Base-by-base conservation (phyloP, 116 monocot genomes). In the Dioscorea cayenensis region DNA sequence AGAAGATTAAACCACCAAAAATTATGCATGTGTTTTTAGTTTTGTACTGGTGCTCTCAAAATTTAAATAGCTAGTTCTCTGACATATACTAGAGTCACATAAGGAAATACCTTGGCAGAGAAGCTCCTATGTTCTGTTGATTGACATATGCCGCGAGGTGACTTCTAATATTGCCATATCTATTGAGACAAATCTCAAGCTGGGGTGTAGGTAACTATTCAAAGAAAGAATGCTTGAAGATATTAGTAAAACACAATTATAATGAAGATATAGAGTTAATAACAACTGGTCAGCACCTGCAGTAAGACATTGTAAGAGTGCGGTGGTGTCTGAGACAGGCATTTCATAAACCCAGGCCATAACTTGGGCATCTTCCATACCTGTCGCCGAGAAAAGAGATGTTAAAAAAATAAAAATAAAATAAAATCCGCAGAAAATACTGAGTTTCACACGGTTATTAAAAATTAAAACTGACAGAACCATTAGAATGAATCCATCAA, bases 321-420 rank as follows among this genome's bases (percentile, higher is more conserved):
- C 35, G 99, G 99, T 72, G 86, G 90, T 36, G 94, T 99, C 80
- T 99, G 99, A 65, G 81, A 83, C 66, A 78, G 87, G 73, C 84
- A 89, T 81, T 99, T 99, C 27, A 99, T 49, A 74, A 99, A 99
- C 28, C 99, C 99, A 38, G 85, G 83, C 90, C 94, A 99, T 61
- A 99, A 74, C 71, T 99, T 99, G n/a, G 99, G 99, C 87, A 87
- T 87, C 78, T 79, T 99, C 99, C 99, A 99, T 67, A 99, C 85
- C 99, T 99, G 73, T 36, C 49, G 27, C 14, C 1, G 67, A 25
- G 25, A 16, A 18, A 55, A 16, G 17, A 51, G 17, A 55, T n/a
- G 55, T 55, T 16, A 5, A 55, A 16, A 16, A n/a, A n/a, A n/a
- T n/a, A n/a, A 18, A 55, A 51, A 14, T 51, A 11, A 51, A 51